These are phyloP conservation scores for Turnera subulata DNA, from an alignment of 345 rosid species.

Conservation along the genomic window DNA sequence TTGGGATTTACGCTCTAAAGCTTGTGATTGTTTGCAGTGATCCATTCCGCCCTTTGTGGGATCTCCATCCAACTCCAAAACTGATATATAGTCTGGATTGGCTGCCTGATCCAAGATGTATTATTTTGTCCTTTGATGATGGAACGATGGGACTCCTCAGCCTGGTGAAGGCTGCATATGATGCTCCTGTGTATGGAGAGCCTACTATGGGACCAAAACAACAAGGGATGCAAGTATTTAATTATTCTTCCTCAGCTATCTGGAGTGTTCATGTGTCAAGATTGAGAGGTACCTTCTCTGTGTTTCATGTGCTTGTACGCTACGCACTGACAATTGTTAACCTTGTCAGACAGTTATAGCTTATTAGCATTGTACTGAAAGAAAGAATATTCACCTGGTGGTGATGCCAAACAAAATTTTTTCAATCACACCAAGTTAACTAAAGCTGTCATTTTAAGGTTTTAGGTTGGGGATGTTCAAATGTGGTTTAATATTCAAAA, in stretches of 20 bases:
- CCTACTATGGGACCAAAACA: conserved; percentile 55
- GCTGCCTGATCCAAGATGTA: conserved; percentile 74
- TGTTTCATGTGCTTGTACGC: not conserved
- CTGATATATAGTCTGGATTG: conserved; percentile 73
- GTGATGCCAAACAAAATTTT: no score
- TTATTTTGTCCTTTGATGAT: conserved; percentile 68
- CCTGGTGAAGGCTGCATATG: conserved; percentile 70
- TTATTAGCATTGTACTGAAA: no score
- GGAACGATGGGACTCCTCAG: conserved; percentile 68
- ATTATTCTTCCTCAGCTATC: conserved; percentile 65
- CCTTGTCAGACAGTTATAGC: not conserved
- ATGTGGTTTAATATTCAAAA: no score
- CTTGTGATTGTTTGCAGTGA: conserved; percentile 52
- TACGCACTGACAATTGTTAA: not conserved
- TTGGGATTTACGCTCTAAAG: conserved; percentile 75
- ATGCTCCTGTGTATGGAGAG: conserved; percentile 70
- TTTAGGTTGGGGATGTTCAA: no score
- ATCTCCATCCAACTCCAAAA: conserved; percentile 56
- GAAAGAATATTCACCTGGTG: no score
- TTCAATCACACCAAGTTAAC: no score
- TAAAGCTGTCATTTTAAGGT: no score
- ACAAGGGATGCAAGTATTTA: conserved; percentile 55
- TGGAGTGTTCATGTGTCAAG: conserved; percentile 85
- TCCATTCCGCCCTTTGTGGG: conserved; percentile 83
- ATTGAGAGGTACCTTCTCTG: conserved; percentile 46